Evolutionary conservation across 495 filamentous ascomycete genomes (phyloP).

Genomic region (Lasiosphaeriaceae sp.): DNA sequence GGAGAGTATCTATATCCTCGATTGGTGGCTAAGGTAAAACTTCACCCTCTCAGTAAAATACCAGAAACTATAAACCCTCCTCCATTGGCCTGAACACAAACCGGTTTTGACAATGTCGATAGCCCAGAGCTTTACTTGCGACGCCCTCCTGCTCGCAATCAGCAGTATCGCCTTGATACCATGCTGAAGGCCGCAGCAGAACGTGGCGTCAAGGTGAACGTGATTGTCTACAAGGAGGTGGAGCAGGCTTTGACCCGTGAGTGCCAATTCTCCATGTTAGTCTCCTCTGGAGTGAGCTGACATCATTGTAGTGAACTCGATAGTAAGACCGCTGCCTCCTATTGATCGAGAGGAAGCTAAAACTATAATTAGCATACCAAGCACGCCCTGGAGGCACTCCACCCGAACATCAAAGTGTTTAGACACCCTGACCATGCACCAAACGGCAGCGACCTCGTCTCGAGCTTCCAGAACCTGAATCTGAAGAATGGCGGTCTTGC

Average conservation of each 20-base stretch:
- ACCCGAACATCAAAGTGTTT: conserved; percentile 88
- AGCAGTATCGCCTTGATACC: conserved; percentile 81
- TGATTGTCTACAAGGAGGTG: conserved; percentile 97
- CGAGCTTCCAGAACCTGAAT: conserved; percentile 40
- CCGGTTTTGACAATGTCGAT: background rate
- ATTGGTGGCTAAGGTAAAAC: conserved; percentile 76
- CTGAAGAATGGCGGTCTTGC: conserved; percentile 44
- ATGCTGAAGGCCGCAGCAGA: conserved; percentile 86
- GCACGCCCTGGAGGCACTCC: conserved; percentile 69
- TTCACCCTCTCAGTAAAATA: background rate
- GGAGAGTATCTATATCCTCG: conserved; percentile 87
- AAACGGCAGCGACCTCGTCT: conserved; percentile 54
- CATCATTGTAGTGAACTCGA: conserved; percentile 62
- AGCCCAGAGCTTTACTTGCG: conserved; percentile 84
- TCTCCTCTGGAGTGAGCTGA: background rate
- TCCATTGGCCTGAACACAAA: background rate
- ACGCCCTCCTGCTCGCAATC: conserved; percentile 75
- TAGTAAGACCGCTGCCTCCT: conserved; percentile 8
- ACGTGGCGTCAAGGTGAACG: conserved; percentile 80
- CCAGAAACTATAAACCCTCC: no score
- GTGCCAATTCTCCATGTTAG: conserved; percentile 30
- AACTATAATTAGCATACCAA: conserved; percentile 65
- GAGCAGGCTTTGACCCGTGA: conserved; percentile 80
- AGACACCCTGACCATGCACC: conserved; percentile 88
- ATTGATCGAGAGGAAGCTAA: background rate